Evolutionary conservation across 1,284 basidiomycete species (phyloP), one percentile per base, ranked within the genome.

Genomic region (Pholiota adiposa): DNA sequence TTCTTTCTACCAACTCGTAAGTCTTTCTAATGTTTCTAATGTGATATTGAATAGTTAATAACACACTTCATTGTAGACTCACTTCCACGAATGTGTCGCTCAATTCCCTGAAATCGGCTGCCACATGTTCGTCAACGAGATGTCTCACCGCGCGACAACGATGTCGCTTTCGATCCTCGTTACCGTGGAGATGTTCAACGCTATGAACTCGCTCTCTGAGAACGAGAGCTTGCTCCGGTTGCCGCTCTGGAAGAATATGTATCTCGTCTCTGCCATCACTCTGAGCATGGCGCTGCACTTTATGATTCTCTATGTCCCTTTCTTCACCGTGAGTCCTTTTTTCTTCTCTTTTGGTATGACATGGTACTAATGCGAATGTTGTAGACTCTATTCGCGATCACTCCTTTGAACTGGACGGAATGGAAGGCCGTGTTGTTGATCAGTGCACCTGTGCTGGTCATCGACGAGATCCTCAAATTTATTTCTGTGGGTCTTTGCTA

Each of bases 131-230:
- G 88, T 88, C 43, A 91, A 95, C 71, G 84, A 84, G 63, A 89
- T 93, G 83, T 79, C 93, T 11, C 87, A 88, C 68, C 86, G 85
- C n/a, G 96, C 95, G 9, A 96, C 96, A 56, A 99, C 97, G 21
- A 95, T 98, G 81, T 96, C 93, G 65, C 80, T 99, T 41, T 97
- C 95, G 23, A 97, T 97, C 68, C 83, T 97, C 56, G 96, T 97
- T 54, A 92, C 89, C 11, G 85, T 99, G 57, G 97, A 99, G 78
- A 99, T 99, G 97, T 96, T 98, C 80, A 99, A 99, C 79, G 97
- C 97, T 19, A 95, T 97, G 88, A 98, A 98, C 77, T 98, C 96
- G 56, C 82, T 99, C 36, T 96, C 93, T n/a, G 97, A 99, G 78
- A 97, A 97, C 73, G 97, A 98, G 79, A 94, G 91, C 64, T 76